Base-by-base conservation (phyloP, 129 eudicot species). In the Lonicera japonica region DNA sequence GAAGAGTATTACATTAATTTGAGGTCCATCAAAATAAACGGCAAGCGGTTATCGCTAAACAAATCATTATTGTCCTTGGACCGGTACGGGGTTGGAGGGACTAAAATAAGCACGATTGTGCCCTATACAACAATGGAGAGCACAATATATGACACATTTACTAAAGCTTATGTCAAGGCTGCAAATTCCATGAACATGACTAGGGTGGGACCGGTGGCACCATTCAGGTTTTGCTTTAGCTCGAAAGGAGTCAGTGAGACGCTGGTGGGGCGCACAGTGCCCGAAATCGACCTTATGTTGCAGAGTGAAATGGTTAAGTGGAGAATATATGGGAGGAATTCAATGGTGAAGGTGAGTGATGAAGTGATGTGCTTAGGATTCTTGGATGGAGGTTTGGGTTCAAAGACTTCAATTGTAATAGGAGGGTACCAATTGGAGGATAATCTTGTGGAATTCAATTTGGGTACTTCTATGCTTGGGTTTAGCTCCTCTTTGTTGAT, bases 351-450 rank as follows among this genome's bases (percentile, higher is more conserved):
- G 5, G 82, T 84, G 52, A 77, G 82, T 75, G 88, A 87, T 65
- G 75, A 75, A 19, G 84, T 80, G 46, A 71, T 75, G 79, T 91
- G 96, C 67, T 83, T 91, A 53, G 98, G 90, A 66, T 65, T 91
- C 62, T 55, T 91, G 45, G 83, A 91, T 68, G 98, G 98, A 15
- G 96, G 98, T 25, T 48, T 67, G 25, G 73, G 29, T 56, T 71
- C 73, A 29, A 72, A 17, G 62, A 78, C 72, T 25, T 65, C 64
- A 22, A 74, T 87, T 64, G 84, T 82, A 8, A 62, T 91, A 53
- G 98, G 98, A 17, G 95, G 86, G 55, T 74, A 84, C 70, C 95
- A 87, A 19, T 64, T 91, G 54, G 98, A 91, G 72, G 95, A 91
- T 67, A 72, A 72, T 71, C 43, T 87, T 29, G 60, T 91, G 80